Evolutionary conservation across 2,329 filamentous ascomycete genomes (phyloP).

Genomic region (Epichloe hybrida): DNA sequence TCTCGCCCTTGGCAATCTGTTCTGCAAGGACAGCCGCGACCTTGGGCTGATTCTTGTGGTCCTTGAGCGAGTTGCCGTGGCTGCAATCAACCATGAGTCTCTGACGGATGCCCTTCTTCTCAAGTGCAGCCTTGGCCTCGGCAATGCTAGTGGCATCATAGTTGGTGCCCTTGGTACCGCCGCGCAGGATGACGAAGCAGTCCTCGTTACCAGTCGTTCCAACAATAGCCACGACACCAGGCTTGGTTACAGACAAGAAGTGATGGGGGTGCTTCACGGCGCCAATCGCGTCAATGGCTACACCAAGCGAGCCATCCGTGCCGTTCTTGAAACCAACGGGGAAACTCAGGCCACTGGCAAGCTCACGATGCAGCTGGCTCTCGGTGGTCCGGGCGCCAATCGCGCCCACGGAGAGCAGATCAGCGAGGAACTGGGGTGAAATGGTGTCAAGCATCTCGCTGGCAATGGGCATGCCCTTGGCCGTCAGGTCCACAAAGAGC

Average conservation of each 20-base stretch:
- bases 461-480: conserved; percentile 81
- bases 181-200: conserved; percentile 90
- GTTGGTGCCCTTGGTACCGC: conserved; percentile 85
- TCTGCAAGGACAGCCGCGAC: conserved; percentile 56
- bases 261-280: conserved; percentile 72
- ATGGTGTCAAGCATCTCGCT: conserved; percentile 99
- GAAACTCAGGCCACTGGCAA: conserved; percentile 90
- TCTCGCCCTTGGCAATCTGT: conserved; percentile 78
- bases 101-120: conserved; percentile 57
- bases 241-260: conserved; percentile 98
- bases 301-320: conserved; percentile 79
- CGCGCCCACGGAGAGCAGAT: conserved; percentile 87
- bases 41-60: conserved; percentile 94
- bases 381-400: conserved; percentile 95
- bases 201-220: conserved; percentile 89
- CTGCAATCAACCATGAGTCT: conserved; percentile 98
- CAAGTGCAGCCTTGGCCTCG: conserved; percentile 62
- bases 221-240: conserved; percentile 88
- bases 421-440: conserved; percentile 92
- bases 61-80: conserved; percentile 92
- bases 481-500: conserved; percentile 83
- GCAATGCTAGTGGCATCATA: conserved; percentile 78
- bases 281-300: conserved; percentile 93
- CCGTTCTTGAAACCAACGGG: conserved; percentile 99
- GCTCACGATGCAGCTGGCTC: conserved; percentile 88